These are phyloP conservation scores for Dioscorea cayenensis DNA, from an alignment of 116 monocot species.

Conservation along the genomic window DNA sequence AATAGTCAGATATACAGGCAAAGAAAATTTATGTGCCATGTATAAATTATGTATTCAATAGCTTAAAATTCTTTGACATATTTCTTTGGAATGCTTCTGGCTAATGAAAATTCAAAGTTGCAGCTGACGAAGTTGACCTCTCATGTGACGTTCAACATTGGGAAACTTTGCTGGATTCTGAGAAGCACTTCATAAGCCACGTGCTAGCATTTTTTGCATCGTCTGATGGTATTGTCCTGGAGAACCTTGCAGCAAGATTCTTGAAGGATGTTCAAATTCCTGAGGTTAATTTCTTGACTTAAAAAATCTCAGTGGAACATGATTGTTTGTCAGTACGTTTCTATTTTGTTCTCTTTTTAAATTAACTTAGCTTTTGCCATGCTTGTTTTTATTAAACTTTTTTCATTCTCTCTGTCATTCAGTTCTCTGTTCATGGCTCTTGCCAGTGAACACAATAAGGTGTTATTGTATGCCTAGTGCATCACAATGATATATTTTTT, in stretches of 20 bases:
- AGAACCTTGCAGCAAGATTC: slow-evolving; percentile 34
- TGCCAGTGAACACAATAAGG: too few relatives aligned
- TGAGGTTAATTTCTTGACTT: slow-evolving; percentile 11
- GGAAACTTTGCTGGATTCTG: slow-evolving; percentile 13
- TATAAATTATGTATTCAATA: too few relatives aligned
- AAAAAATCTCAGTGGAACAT: background rate
- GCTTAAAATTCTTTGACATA: background rate
- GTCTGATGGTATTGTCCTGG: slow-evolving; percentile 32
- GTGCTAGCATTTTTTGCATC: slow-evolving; percentile 35
- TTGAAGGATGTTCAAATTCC: slow-evolving; percentile 33
- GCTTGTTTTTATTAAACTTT: background rate
- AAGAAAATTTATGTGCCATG: too few relatives aligned
- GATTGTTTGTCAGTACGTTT: background rate
- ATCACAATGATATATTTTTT: too few relatives aligned
- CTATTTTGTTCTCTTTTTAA: background rate
- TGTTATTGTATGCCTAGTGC: too few relatives aligned
- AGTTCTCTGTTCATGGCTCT: too few relatives aligned
- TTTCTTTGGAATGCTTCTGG: background rate
- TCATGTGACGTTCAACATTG: slow-evolving; percentile 25
- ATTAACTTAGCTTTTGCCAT: background rate
- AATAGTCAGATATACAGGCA: too few relatives aligned
- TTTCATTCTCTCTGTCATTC: background rate
- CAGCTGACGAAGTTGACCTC: slow-evolving; percentile 37
- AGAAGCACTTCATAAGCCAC: slow-evolving; percentile 33
- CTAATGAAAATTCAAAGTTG: background rate